A percentile compares a stretch with the other conserved stretches of the same genome.
Conservation (phyloP, 257 asterid genomes). For the Nicotiana tabacum region DNA sequence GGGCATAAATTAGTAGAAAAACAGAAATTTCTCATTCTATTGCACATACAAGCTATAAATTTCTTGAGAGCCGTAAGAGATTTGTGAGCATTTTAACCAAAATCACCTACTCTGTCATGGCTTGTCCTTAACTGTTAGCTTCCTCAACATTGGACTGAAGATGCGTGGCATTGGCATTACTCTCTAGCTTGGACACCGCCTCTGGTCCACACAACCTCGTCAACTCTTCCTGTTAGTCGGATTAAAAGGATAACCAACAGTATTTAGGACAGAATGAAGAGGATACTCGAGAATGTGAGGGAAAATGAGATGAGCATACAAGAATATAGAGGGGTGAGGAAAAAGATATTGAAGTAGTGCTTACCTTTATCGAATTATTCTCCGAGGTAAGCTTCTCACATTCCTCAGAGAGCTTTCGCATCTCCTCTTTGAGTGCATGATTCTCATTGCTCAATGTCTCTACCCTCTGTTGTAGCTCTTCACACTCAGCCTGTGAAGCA, state of each 20-base stretch:
- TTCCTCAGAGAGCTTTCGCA: conserved; percentile 74
- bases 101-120: conserved; percentile 9
- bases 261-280: not conserved
- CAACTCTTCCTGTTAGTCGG: conserved; percentile 60
- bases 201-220: conserved; percentile 63
- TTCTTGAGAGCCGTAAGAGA: not conserved
- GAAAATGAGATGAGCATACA: not conserved
- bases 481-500: conserved; percentile 69
- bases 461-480: conserved; percentile 74
- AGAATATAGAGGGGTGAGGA: not conserved
- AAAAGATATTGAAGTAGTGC: not conserved
- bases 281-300: not conserved
- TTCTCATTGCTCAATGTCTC: conserved; percentile 62
- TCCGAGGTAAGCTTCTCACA: conserved; percentile 70
- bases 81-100: conserved; percentile 1
- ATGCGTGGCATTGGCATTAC: conserved; percentile 26
- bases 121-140: conserved; percentile 34
- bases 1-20: not conserved
- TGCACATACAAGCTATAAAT: not conserved
- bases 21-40: not conserved
- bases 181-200: conserved; percentile 49
- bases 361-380: conserved; percentile 64
- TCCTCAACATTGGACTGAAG: conserved; percentile 37
- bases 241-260: not conserved
- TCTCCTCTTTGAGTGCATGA: conserved; percentile 55